Conservation (phyloP, 1,139 yeast species). For the Magnusiomyces paraingens region DNA sequence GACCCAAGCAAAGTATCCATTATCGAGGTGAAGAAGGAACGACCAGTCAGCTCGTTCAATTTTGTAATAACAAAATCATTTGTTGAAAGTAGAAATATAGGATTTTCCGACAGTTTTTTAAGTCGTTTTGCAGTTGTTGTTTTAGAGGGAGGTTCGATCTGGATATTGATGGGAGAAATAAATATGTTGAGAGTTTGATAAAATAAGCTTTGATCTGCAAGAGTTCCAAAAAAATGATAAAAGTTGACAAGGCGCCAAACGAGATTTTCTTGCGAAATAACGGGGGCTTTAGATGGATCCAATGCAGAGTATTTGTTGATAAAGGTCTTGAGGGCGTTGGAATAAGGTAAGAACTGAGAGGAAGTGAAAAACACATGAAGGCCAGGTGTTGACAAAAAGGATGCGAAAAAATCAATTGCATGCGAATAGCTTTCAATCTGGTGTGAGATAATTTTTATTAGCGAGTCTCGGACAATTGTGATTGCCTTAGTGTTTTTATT, state of each 20-base stretch:
- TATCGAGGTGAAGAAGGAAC: conserved; percentile 6
- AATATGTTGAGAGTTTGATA: neutral
- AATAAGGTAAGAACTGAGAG: neutral
- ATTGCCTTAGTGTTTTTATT: neutral
- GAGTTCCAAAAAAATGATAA: neutral
- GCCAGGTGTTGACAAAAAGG: conserved; percentile 6
- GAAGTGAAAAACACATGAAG: conserved; percentile 3
- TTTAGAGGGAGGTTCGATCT: neutral
- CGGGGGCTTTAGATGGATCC: too few relatives aligned
- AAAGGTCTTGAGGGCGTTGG: too few relatives aligned
- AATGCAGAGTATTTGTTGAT: too few relatives aligned
- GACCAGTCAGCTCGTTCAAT: neutral
- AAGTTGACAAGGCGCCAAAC: conserved; percentile 2
- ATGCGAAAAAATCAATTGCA: conserved; percentile 4
- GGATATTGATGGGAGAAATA: neutral
- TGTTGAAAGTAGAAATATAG: neutral
- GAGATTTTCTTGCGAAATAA: neutral
- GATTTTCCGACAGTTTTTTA: neutral
- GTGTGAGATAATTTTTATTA: neutral
- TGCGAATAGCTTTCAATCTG: neutral
- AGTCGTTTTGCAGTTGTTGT: neutral
- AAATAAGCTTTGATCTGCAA: neutral
- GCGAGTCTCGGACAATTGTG: neutral
- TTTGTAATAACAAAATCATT: too few relatives aligned
- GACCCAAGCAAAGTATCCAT: conserved; percentile 3